Evolutionary conservation across 768 basidiomycete species (phyloP).

Genomic region (Paxillus rubicundulus): DNA sequence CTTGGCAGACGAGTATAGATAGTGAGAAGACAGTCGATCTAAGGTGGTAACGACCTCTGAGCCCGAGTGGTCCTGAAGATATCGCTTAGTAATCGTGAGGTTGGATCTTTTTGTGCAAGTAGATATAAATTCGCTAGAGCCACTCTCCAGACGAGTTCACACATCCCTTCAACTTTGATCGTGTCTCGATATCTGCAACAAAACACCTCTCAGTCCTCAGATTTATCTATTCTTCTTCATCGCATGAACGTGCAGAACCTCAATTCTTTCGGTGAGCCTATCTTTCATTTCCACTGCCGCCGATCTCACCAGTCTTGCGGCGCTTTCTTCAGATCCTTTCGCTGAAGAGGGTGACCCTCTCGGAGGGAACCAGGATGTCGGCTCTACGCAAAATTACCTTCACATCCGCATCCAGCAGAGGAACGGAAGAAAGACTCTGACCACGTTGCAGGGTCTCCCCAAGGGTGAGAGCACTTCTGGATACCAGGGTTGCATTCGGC

Average conservation of each 20-base stretch:
- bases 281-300: slow-evolving; percentile 15
- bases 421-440: slow-evolving; percentile 98
- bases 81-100: slow-evolving; percentile 23
- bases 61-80: no score
- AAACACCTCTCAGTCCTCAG: slow-evolving; percentile 49
- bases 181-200: slow-evolving; percentile 31
- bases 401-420: slow-evolving; percentile 98
- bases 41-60: no score
- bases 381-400: slow-evolving; percentile 80
- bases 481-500: slow-evolving; percentile 8
- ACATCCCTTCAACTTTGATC: slow-evolving; percentile 26
- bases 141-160: slow-evolving; percentile 9
- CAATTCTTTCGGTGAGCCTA: slow-evolving; percentile 63
- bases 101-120: slow-evolving; percentile 1
- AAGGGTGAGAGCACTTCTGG: slow-evolving; percentile 54
- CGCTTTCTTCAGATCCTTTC: slow-evolving; percentile 74
- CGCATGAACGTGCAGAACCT: slow-evolving; percentile 97
- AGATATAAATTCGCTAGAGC: slow-evolving; percentile 24
- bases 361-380: slow-evolving; percentile 69
- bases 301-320: slow-evolving; percentile 11
- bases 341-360: slow-evolving; percentile 91
- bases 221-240: slow-evolving; percentile 46
- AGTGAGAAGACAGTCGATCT: no score
- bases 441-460: slow-evolving; percentile 93
- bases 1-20: no score